Evolutionary conservation across 805 yeast species (phyloP).

Genomic region (Cyberlindnera bimundalis): DNA sequence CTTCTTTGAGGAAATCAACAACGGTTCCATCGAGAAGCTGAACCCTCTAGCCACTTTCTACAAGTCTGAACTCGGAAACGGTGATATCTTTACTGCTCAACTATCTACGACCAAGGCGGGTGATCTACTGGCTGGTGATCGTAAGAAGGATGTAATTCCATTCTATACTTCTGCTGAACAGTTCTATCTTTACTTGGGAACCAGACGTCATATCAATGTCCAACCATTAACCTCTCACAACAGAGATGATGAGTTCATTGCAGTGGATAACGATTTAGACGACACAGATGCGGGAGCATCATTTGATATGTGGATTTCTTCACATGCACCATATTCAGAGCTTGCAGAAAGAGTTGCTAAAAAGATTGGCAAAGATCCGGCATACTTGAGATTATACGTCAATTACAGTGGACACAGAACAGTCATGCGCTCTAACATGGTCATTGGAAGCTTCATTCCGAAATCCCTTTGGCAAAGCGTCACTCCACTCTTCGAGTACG

Average conservation of each 20-base stretch:
- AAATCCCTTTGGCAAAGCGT: constrained; percentile 30
- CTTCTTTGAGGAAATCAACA: constrained; percentile 60
- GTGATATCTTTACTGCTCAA: constrained; percentile 52
- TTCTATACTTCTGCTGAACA: constrained; percentile 38
- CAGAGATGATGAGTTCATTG: constrained; percentile 49
- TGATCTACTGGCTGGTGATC: constrained; percentile 9
- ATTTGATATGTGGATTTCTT: constrained; percentile 68
- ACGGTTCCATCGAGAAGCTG: constrained; percentile 43
- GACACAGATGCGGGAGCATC: constrained; percentile 19
- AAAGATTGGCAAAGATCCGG: constrained; percentile 51
- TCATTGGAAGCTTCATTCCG: constrained; percentile 33
- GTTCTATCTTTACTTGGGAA: constrained; percentile 51
- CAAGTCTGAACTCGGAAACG: constrained; percentile 57
- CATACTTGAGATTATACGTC: constrained; percentile 62
- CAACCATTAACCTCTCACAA: constrained; percentile 39
- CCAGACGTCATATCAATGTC: constrained; percentile 58
- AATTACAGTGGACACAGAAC: constrained; percentile 55
- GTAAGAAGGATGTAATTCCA: constrained; percentile 26
- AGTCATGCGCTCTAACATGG: constrained; percentile 38
- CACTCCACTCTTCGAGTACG: constrained; percentile 61
- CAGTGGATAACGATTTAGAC: constrained; percentile 30
- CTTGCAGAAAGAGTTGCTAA: constrained; percentile 61
- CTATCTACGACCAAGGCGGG: constrained; percentile 24
- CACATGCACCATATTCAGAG: constrained; percentile 52
- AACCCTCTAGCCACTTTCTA: constrained; percentile 42